Evolutionary conservation across 805 yeast genomes (phyloP).

Genomic region (Metschnikowia lochheadii): DNA sequence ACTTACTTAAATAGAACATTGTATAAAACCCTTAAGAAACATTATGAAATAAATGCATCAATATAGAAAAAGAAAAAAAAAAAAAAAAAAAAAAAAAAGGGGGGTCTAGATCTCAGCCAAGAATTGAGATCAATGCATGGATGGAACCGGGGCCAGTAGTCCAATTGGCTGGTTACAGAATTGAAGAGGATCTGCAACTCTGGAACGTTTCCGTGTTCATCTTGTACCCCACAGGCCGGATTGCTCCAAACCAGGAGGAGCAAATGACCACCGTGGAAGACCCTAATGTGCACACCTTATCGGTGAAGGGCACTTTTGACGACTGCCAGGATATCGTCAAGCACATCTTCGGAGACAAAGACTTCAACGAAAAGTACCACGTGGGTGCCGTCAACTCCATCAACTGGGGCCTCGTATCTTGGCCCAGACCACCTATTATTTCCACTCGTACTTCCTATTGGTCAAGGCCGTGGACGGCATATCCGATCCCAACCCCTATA

Average conservation of each 20-base stretch:
- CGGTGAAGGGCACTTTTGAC: constrained; percentile 95
- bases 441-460: constrained; percentile 82
- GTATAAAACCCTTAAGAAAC: too few relatives aligned
- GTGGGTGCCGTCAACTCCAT: constrained; percentile 98
- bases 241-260: constrained; percentile 95
- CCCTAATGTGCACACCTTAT: constrained; percentile 86
- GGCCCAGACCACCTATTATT: constrained; percentile 96
- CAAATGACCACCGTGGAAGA: constrained; percentile 98
- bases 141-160: too few relatives aligned
- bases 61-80: too few relatives aligned
- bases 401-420: constrained; percentile 98
- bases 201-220: constrained; percentile 97
- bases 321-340: constrained; percentile 98
- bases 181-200: too few relatives aligned
- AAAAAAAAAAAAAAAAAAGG: too few relatives aligned
- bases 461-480: constrained; percentile 36
- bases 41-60: too few relatives aligned
- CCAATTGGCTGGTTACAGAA: too few relatives aligned
- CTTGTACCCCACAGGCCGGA: constrained; percentile 94
- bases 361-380: constrained; percentile 84
- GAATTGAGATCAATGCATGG: too few relatives aligned
- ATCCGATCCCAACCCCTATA: too few relatives aligned
- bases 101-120: too few relatives aligned
- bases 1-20: too few relatives aligned
- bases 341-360: constrained; percentile 83